Base-by-base conservation (phyloP, 1,139 yeast genomes). In the Yamadazyma oceani region DNA sequence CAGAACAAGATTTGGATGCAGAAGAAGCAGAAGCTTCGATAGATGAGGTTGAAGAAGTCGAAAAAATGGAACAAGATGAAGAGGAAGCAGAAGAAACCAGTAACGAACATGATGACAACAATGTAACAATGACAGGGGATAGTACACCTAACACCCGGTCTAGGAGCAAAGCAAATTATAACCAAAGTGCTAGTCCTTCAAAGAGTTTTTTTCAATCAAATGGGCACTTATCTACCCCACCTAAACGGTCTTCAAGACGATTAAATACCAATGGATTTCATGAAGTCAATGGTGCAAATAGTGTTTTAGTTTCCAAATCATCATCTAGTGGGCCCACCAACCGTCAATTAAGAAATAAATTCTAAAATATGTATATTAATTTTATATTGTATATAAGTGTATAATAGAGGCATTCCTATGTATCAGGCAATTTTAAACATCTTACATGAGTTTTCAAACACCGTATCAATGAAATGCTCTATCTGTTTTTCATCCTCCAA, bases 391-490 rank as follows among this genome's bases (percentile, higher is more conserved):
- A 38, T 34, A 35, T 27, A 35, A 35, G 21, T 42, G 43, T 39
- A 42, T 28, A 38, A 38, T 40, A 31, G 31, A 17, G 16, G 17
- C 12, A 21, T 37, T 36, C 12, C 22, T 49, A 45, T 19, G 8
- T 19, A 19, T 6, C 8, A 19, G 8, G 5, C 8, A 24, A 66
- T 51, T 32, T 62, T 67, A 50, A 86, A 89, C 36, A 90, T 57
- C 24, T 60, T 57, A 46, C 79, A 67, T 5, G 88, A 71, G 51
- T 85, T 90, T 15, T 66, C 53, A 73, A 83, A 90, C 15, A 87
- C 82, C 6, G 64, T 55, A 30, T 81, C 82, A 14, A 82, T 67
- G 16, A 92, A 72, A 4, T 65, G 61, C 35, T 75, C 70, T 8
- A 82, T 64, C 3, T 79, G 67, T 6, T 70, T 48, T 0, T 68